Conservation (phyloP, 768 basidiomycete genomes). For the Naganishia friedmannii region DNA sequence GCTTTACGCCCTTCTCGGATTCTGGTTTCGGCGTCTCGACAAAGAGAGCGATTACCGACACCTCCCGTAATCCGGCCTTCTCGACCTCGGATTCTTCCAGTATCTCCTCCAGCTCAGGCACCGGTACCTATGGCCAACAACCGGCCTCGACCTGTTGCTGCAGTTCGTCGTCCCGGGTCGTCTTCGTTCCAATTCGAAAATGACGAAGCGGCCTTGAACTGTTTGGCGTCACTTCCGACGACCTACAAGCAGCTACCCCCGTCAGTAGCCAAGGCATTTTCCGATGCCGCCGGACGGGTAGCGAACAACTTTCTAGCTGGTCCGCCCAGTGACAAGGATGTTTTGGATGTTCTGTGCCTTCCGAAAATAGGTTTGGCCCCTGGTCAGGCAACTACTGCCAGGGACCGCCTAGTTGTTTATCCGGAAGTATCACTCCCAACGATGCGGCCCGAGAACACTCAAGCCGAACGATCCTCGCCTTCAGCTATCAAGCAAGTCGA, state of each 20-base stretch:
- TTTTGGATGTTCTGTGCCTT: constrained; percentile 21
- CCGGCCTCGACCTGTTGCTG: too few relatives aligned
- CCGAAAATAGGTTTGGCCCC: constrained; percentile 26
- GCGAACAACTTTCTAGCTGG: constrained; percentile 14
- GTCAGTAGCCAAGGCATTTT: constrained; percentile 6
- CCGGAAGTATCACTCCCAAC: background rate
- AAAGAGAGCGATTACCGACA: too few relatives aligned
- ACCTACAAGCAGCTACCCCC: constrained; percentile 6
- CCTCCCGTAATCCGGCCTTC: too few relatives aligned
- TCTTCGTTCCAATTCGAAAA: too few relatives aligned
- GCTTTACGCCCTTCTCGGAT: too few relatives aligned
- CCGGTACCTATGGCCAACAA: too few relatives aligned
- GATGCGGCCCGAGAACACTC: background rate
- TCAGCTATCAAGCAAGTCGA: constrained; percentile 14
- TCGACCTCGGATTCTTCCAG: too few relatives aligned
- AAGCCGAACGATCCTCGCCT: background rate
- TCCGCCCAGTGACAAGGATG: background rate
- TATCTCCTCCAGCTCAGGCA: too few relatives aligned
- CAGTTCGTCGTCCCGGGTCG: too few relatives aligned
- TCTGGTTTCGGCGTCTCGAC: too few relatives aligned
- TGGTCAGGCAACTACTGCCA: constrained; percentile 1
- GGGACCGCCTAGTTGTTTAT: background rate
- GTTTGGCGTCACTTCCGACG: constrained; percentile 12
- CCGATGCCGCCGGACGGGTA: constrained; percentile 14
- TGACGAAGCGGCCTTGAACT: too few relatives aligned